Conservation (phyloP, 345 rosid species). For the Xanthoceras sorbifolium region DNA sequence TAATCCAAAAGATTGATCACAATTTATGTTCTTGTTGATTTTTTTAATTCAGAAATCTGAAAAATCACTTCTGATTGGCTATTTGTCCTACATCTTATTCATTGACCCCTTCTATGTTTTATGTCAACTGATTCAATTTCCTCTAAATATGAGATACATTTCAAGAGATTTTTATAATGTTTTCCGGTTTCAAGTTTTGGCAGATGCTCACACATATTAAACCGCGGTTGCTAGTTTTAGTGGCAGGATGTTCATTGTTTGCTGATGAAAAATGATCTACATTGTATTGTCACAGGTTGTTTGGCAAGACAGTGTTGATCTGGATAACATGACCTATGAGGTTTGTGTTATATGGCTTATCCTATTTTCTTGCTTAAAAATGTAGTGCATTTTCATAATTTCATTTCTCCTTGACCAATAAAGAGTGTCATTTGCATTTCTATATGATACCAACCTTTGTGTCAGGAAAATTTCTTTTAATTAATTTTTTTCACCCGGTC, state of each 20-base stretch:
- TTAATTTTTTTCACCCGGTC: background rate
- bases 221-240: constrained; percentile 4
- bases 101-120: background rate
- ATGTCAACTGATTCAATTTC: background rate
- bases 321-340: constrained; percentile 75
- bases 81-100: background rate
- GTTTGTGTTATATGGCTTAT: constrained; percentile 37
- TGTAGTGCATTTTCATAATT: background rate
- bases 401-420: background rate
- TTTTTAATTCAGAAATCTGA: background rate
- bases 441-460: background rate
- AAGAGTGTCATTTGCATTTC: background rate
- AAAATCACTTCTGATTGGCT: background rate
- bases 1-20: background rate
- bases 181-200: background rate
- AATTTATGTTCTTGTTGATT: background rate
- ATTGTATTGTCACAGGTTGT: constrained; percentile 42
- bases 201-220: background rate
- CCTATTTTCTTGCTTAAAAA: constrained; percentile 1
- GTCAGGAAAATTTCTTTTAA: background rate
- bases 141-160: background rate
- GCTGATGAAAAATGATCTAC: constrained; percentile 12
- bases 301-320: constrained; percentile 69
- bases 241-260: background rate
- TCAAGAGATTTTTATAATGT: constrained; percentile 1